Evolutionary conservation across 2,329 filamentous ascomycete species (phyloP).

Genomic region (Clonostachys sp.): DNA sequence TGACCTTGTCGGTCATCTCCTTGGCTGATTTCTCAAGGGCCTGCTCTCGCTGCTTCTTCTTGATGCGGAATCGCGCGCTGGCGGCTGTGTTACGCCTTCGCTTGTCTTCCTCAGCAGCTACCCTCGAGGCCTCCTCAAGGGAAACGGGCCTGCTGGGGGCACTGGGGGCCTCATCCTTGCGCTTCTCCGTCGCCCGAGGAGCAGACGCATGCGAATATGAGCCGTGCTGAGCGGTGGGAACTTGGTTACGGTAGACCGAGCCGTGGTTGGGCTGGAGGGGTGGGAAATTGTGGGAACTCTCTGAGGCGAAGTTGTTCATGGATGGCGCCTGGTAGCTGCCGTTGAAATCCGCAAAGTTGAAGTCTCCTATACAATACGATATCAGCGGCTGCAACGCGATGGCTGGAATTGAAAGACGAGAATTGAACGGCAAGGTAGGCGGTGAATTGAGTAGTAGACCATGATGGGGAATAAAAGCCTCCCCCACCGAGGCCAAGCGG

Average conservation of each 20-base stretch:
- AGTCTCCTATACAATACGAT: slow-evolving; percentile 39
- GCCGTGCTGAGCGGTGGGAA: slow-evolving; percentile 26
- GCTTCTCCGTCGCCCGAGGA: slow-evolving; percentile 31
- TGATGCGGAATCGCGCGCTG: slow-evolving; percentile 83
- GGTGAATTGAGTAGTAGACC: background rate
- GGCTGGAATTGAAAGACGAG: too few relatives aligned
- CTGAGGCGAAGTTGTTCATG: slow-evolving; percentile 31
- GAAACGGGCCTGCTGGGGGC: slow-evolving; percentile 39
- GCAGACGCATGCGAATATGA: background rate
- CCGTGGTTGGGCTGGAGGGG: slow-evolving; percentile 42
- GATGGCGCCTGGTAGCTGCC: slow-evolving; percentile 41
- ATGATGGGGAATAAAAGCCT: background rate
- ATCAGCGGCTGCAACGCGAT: too few relatives aligned
- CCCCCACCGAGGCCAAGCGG: background rate
- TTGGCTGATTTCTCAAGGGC: slow-evolving; percentile 77
- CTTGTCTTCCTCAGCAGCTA: slow-evolving; percentile 85
- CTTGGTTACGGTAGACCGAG: slow-evolving; percentile 30
- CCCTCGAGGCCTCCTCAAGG: slow-evolving; percentile 67
- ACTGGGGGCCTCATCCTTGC: slow-evolving; percentile 28
- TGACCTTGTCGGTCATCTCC: slow-evolving; percentile 78
- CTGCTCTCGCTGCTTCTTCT: slow-evolving; percentile 94
- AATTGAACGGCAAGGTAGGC: too few relatives aligned
- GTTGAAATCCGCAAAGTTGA: slow-evolving; percentile 51
- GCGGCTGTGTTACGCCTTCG: slow-evolving; percentile 84
- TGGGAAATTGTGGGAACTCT: slow-evolving; percentile 33